phyloP scores from a whole-genome alignment of 148 eudicot species.

The Rhododendron henanense region DNA sequence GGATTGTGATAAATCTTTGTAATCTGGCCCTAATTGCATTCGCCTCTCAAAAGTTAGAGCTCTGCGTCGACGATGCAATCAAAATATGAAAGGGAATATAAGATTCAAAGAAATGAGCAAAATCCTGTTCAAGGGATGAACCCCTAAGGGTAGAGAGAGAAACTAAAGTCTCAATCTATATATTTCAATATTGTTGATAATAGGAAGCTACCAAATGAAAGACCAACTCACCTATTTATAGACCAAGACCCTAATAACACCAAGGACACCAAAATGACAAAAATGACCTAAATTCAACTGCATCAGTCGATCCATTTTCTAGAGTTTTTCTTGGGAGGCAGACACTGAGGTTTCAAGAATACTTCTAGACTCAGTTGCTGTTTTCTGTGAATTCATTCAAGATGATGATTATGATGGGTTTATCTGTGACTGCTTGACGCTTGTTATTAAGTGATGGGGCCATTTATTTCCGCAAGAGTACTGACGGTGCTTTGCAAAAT shows the following conservation, averaged over 20 bases:
- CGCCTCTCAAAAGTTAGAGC: neutral
- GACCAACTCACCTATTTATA: neutral
- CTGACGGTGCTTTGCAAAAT: neutral
- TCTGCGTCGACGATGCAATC: neutral
- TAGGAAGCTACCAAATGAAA: neutral
- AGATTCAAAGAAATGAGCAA: neutral
- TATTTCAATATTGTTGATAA: neutral
- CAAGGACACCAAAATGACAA: neutral
- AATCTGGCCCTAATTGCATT: neutral
- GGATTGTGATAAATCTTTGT: neutral
- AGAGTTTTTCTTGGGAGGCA: neutral
- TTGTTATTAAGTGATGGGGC: neutral
- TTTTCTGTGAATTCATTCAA: neutral
- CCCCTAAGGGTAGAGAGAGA: no score
- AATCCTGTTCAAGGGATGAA: neutral
- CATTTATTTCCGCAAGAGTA: neutral
- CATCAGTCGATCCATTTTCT: neutral
- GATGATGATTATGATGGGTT: neutral
- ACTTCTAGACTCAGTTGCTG: neutral
- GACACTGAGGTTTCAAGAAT: neutral
- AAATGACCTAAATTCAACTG: neutral
- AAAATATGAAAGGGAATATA: neutral
- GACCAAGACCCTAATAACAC: neutral
- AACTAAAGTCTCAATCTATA: no score
- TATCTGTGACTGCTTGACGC: no score